Percentiles rank a stretch among this genome's conserved stretches.
These are phyloP conservation scores for Puccinia hordei DNA, from an alignment of 1,284 basidiomycete genomes.

Conservation along the genomic window DNA sequence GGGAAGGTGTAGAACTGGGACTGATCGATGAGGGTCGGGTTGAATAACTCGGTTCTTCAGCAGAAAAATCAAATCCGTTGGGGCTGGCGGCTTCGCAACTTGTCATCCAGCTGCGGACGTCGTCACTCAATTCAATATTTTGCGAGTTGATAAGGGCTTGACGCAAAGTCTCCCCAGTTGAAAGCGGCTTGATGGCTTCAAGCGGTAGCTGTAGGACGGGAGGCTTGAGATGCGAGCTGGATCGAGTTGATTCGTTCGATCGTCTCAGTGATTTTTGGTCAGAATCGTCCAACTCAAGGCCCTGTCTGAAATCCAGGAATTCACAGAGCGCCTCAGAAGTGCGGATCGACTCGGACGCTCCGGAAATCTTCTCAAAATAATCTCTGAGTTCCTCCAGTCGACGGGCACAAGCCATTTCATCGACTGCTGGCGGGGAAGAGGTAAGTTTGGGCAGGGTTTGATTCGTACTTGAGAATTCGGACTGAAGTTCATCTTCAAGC, in stretches of 20 bases:
- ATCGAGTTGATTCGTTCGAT: neutral
- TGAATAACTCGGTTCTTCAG: slow-evolving; percentile 27
- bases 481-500: neutral
- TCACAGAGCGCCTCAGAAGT: slow-evolving; percentile 34
- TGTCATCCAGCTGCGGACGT: slow-evolving; percentile 16
- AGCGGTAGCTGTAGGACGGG: neutral
- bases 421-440: neutral
- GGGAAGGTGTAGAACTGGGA: neutral
- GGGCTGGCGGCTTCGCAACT: slow-evolving; percentile 17
- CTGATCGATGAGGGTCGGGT: slow-evolving; percentile 14
- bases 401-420: slow-evolving; percentile 32
- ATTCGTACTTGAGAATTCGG: neutral
- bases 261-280: neutral
- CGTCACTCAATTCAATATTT: neutral
- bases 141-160: neutral
- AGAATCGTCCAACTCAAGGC: slow-evolving; percentile 21
- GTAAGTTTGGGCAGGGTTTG: slow-evolving; percentile 1
- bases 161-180: slow-evolving; percentile 4
- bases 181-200: neutral
- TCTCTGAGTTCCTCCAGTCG: slow-evolving; percentile 20
- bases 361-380: slow-evolving; percentile 14
- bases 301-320: slow-evolving; percentile 20
- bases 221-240: slow-evolving; percentile 11
- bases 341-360: slow-evolving; percentile 1
- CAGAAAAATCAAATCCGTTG: slow-evolving; percentile 8